These are phyloP conservation scores for Debaryomyces prosopidis DNA, from an alignment of 805 yeast species.

Conservation along the genomic window DNA sequence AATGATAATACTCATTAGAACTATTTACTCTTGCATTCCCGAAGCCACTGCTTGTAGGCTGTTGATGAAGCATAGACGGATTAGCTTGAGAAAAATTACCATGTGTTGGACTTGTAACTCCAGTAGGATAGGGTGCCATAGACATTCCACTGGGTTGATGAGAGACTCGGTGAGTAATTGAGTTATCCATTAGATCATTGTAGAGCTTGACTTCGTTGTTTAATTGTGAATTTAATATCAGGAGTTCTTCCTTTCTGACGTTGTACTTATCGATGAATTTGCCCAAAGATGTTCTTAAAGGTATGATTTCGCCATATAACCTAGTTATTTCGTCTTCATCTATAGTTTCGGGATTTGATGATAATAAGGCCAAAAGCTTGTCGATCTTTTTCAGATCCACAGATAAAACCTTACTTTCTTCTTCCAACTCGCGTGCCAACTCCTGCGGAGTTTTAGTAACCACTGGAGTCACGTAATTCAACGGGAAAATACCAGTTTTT, in stretches of 20 bases:
- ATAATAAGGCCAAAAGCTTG: conserved; percentile 55
- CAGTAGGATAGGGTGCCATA: conserved; percentile 9
- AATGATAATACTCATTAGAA: background rate
- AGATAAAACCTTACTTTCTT: conserved; percentile 55
- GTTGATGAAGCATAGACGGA: conserved; percentile 16
- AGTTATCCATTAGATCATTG: conserved; percentile 64
- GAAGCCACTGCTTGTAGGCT: conserved; percentile 43
- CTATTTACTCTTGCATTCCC: conserved; percentile 26
- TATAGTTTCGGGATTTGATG: conserved; percentile 32
- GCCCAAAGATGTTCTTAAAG: conserved; percentile 73
- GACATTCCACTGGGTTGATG: conserved; percentile 7
- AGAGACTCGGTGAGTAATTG: conserved; percentile 22
- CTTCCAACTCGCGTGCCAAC: conserved; percentile 45
- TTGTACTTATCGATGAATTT: conserved; percentile 76
- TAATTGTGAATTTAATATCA: conserved; percentile 68
- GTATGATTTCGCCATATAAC: conserved; percentile 69
- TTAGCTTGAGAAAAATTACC: background rate
- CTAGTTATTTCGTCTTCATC: conserved; percentile 68
- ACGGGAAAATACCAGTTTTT: conserved; percentile 83
- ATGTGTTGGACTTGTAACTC: background rate
- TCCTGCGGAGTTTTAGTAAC: conserved; percentile 67
- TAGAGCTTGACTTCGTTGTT: conserved; percentile 68
- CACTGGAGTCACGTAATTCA: conserved; percentile 84
- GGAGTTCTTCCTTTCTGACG: conserved; percentile 73
- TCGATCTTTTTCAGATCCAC: conserved; percentile 62